Conservation (phyloP, 106 monocot species). For the Dendrobium chrysotoxum region DNA sequence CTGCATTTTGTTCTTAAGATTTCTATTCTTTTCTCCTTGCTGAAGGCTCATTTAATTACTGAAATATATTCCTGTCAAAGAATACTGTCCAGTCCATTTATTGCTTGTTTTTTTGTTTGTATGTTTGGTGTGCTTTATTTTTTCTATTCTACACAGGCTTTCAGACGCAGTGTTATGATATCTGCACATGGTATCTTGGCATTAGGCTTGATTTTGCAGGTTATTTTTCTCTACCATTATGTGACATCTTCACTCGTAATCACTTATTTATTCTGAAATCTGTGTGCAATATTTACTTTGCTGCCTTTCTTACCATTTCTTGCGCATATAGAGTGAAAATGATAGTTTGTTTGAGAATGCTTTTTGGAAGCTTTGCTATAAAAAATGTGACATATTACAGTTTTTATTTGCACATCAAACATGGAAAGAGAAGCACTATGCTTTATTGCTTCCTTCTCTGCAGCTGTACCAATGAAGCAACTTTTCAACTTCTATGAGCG, state of each 20-base stretch:
- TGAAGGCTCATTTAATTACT: neutral
- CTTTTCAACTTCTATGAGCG: too few species aligned
- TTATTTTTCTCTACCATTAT: slow-evolving; percentile 16
- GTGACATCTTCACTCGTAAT: neutral
- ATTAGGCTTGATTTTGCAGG: slow-evolving; percentile 78
- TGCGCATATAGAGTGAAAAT: neutral
- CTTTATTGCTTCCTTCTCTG: too few species aligned
- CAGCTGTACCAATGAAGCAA: too few species aligned
- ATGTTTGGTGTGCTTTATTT: neutral
- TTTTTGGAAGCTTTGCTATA: neutral
- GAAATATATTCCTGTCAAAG: neutral
- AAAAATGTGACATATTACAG: neutral
- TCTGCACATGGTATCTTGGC: slow-evolving; percentile 76
- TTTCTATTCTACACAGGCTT: slow-evolving; percentile 56
- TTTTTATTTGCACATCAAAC: neutral
- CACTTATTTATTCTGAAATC: neutral
- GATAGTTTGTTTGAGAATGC: neutral
- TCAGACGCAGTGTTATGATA: slow-evolving; percentile 73
- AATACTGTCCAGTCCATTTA: neutral
- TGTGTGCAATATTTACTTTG: neutral
- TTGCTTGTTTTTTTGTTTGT: neutral
- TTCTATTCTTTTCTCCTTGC: neutral
- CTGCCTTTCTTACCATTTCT: neutral
- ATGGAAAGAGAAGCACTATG: neutral
- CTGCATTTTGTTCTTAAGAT: neutral